Evolutionary conservation across 345 rosid genomes (phyloP).

Genomic region (Lagerstroemia speciosa): DNA sequence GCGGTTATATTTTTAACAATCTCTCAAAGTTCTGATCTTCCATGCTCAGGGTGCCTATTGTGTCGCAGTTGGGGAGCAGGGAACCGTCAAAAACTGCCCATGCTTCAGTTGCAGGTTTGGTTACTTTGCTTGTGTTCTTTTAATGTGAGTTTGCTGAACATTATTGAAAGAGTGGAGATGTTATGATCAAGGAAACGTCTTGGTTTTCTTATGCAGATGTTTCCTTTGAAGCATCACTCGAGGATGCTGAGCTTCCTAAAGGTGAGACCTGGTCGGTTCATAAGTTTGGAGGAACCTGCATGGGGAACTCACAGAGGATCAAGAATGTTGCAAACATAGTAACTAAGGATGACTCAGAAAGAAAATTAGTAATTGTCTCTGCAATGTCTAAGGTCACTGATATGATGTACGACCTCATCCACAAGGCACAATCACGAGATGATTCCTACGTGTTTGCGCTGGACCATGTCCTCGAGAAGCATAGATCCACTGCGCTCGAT

Average conservation of each 20-base stretch:
- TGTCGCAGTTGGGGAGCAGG: slow-evolving; percentile 21
- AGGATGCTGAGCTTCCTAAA: slow-evolving; percentile 44
- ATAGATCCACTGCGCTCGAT: slow-evolving; percentile 61
- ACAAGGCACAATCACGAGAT: slow-evolving; percentile 79
- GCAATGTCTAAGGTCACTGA: slow-evolving; percentile 99
- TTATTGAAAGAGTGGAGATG: background rate
- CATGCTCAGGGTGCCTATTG: slow-evolving; percentile 21
- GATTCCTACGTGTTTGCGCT: slow-evolving; percentile 66
- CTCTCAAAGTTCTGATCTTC: background rate
- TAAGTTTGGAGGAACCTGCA: slow-evolving; percentile 97
- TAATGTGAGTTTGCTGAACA: background rate
- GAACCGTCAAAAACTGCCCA: slow-evolving; percentile 23
- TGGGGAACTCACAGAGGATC: slow-evolving; percentile 80
- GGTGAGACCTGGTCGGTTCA: slow-evolving; percentile 87
- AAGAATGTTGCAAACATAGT: slow-evolving; percentile 78
- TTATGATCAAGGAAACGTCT: slow-evolving; percentile 1
- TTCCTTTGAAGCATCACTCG: slow-evolving; percentile 33
- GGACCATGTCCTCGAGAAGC: slow-evolving; percentile 78
- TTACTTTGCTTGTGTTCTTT: background rate
- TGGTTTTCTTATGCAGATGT: slow-evolving; percentile 29
- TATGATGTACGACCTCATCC: slow-evolving; percentile 89
- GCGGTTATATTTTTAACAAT: background rate
- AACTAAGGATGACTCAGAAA: slow-evolving; percentile 50
- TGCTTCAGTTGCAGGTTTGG: slow-evolving; percentile 51
- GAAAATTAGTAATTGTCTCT: slow-evolving; percentile 82